phyloP scores from a whole-genome alignment of 2,329 filamentous ascomycete species.

The Didymella exigua region DNA sequence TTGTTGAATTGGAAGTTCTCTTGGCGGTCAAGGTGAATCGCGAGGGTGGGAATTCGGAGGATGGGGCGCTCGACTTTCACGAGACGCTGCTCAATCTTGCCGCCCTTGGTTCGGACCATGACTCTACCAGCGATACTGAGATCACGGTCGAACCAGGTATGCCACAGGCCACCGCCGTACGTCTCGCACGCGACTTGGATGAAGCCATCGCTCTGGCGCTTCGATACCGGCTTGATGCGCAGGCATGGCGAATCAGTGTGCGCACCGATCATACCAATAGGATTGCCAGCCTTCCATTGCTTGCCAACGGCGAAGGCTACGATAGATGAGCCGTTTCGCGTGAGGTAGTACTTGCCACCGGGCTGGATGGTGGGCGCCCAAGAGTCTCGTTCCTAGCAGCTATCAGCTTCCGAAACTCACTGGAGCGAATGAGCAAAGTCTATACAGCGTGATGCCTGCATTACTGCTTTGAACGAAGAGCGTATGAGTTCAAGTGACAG shows the following conservation, averaged over 20 bases:
- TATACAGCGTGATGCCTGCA: not conserved
- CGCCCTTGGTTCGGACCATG: slow-evolving; percentile 75
- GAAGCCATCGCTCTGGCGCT: slow-evolving; percentile 84
- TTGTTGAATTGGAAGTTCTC: slow-evolving; percentile 93
- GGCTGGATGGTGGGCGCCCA: slow-evolving; percentile 81
- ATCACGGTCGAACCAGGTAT: slow-evolving; percentile 97
- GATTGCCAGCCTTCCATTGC: slow-evolving; percentile 90
- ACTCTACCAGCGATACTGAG: slow-evolving; percentile 87
- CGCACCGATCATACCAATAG: slow-evolving; percentile 89
- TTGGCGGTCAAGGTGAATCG: slow-evolving; percentile 89
- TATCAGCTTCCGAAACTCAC: not conserved
- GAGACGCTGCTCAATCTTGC: slow-evolving; percentile 79
- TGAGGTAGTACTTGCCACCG: slow-evolving; percentile 95
- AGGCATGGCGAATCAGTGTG: slow-evolving; percentile 95
- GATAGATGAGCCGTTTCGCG: slow-evolving; percentile 89
- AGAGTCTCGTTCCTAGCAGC: slow-evolving; percentile 75
- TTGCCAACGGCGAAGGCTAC: slow-evolving; percentile 90
- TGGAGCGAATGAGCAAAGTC: not conserved
- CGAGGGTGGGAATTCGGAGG: slow-evolving; percentile 88
- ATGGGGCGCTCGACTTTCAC: slow-evolving; percentile 91
- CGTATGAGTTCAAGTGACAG: not conserved
- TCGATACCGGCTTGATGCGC: slow-evolving; percentile 91
- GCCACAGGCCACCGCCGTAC: slow-evolving; percentile 96
- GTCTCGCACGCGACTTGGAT: slow-evolving; percentile 95
- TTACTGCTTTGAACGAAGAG: not conserved